Evolutionary conservation across 768 basidiomycete species (phyloP), one percentile per base, ranked within the genome.

Genomic region (Termitomyces sp.): DNA sequence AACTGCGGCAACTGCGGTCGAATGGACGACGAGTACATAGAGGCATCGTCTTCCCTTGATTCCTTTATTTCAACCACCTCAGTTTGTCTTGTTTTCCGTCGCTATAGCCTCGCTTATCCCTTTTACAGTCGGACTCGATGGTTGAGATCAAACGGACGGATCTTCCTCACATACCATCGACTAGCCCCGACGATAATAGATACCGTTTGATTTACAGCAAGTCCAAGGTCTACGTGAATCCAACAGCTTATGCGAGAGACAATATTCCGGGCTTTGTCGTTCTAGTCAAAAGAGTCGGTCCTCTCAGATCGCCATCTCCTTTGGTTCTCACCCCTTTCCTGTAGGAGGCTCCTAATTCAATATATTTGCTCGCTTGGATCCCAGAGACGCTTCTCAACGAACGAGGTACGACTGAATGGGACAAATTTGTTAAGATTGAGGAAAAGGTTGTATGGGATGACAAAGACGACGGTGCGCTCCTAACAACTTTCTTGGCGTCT

Each of bases 221-320:
- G 72, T 92, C 90, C 46, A 96, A 95, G 72, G 96, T 98, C 49
- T 95, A 96, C 70, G 87, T 99, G 48, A 93, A 98, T 67, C 97
- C 97, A 0, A 96, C 95, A 2, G 86, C 90, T 3, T 96, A 94
- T 72, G 81, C 90, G 2, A 83, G 90, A 68, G 97, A 98, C 74
- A 96, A 98, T 73, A 92, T 98, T 40, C 86, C 93, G 3, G 97
- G 97, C 1, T 98, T 96, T 71, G 87, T 95, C 7, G 88, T 91
- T 15, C 81, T 99, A 60, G 95, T 98, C 20, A 93, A 94, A 78
- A 84, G 89, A 68, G 94, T 94, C 66, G 57, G 88, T 78, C 5
- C 54, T 42, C 15, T n/a, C 40, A 58, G 56, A 9, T 45, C 42
- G 34, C 40, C 36, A 40, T 37, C 32, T 36, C 34, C 45, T 4